These are phyloP conservation scores for Pseudoturritis turrita DNA, from an alignment of 345 rosid species.

Conservation along the genomic window DNA sequence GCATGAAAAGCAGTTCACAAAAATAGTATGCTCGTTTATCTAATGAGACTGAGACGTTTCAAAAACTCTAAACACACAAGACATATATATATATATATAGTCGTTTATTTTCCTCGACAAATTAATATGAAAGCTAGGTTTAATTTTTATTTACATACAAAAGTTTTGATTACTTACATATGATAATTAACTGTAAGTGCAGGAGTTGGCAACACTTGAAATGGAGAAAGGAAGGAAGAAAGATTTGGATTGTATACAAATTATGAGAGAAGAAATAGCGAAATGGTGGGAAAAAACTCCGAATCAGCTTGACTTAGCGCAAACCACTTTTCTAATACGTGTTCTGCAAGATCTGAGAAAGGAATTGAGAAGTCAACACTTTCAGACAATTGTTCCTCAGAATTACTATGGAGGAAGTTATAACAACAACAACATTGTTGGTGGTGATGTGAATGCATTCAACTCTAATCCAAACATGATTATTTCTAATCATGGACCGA, in stretches of 20 bases:
- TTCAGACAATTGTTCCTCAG: neutral
- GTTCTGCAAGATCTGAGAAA: constrained; percentile 35
- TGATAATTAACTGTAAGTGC: neutral
- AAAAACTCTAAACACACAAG: neutral
- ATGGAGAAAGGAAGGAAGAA: constrained; percentile 35
- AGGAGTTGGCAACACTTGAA: constrained; percentile 29
- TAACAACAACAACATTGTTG: neutral
- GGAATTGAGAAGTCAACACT: constrained; percentile 24
- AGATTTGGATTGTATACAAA: constrained; percentile 27
- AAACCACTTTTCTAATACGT: constrained; percentile 32
- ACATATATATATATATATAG: no score
- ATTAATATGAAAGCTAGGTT: neutral
- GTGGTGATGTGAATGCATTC: neutral
- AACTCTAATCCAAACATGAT: neutral
- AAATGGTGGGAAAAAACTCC: constrained; percentile 54
- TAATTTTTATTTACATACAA: neutral
- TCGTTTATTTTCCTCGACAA: neutral
- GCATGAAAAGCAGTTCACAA: neutral
- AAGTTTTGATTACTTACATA: neutral
- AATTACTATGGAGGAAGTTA: neutral
- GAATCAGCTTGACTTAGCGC: constrained; percentile 26
- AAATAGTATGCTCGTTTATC: neutral
- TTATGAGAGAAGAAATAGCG: constrained; percentile 1
- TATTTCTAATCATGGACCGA: neutral
- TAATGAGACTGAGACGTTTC: neutral